Percentiles rank a stretch among this genome's conserved stretches.
Evolutionary conservation across 805 yeast genomes (phyloP).

Genomic region (Myxozyma sirexii): DNA sequence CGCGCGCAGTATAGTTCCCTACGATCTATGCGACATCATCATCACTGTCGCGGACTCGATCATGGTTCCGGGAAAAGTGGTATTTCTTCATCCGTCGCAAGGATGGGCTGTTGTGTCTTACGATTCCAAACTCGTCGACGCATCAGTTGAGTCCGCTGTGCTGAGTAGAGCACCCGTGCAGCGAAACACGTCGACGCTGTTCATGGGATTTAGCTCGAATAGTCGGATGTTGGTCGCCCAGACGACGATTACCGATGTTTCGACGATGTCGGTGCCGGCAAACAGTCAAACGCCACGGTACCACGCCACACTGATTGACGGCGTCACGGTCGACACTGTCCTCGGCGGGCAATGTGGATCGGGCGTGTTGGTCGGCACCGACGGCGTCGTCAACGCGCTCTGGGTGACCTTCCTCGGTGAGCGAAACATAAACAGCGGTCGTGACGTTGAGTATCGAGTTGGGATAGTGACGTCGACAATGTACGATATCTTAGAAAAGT

Average conservation of each 20-base stretch:
- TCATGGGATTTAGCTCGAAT: constrained; percentile 77
- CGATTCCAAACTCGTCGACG: constrained; percentile 72
- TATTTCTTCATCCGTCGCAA: constrained; percentile 83
- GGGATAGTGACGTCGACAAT: constrained; percentile 78
- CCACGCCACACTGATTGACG: constrained; percentile 81
- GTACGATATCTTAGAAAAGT: constrained; percentile 55
- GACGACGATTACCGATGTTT: constrained; percentile 74
- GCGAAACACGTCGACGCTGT: constrained; percentile 76
- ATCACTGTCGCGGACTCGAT: constrained; percentile 85
- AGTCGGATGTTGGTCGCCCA: constrained; percentile 71
- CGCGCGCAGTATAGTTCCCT: constrained; percentile 78
- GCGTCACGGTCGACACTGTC: constrained; percentile 72
- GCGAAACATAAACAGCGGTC: constrained; percentile 52
- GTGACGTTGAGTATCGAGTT: constrained; percentile 67
- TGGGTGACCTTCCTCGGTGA: constrained; percentile 89
- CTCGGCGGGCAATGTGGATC: constrained; percentile 73
- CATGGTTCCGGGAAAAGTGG: constrained; percentile 75
- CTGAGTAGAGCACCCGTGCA: constrained; percentile 59
- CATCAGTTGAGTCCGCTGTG: constrained; percentile 70
- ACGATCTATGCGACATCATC: constrained; percentile 73
- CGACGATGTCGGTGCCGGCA: constrained; percentile 72
- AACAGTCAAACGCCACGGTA: constrained; percentile 73
- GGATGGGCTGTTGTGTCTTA: constrained; percentile 83
- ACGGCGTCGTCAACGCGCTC: constrained; percentile 79
- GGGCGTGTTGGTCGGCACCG: constrained; percentile 74